Base-by-base conservation (phyloP, 2,329 filamentous ascomycete species). In the Xylaria sp. region DNA sequence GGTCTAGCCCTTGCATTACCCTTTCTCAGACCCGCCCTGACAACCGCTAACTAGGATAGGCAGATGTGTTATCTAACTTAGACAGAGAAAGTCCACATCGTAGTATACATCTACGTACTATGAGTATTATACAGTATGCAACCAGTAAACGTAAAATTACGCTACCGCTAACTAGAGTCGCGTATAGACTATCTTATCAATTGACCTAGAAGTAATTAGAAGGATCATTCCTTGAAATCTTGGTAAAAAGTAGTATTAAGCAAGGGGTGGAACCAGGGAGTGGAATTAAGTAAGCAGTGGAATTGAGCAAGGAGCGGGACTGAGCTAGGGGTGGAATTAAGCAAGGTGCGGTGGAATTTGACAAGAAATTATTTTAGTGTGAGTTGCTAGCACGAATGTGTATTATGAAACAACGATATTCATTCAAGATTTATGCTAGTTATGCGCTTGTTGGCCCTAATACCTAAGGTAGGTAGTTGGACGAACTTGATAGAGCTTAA, bases 1-100 rank as follows among this genome's bases (percentile, higher is more conserved):
- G 26, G 49, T n/a, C 26, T 13, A 17, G 49, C 48, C 26, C 15
- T 28, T 7, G 48, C 3, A 28, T 51, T 26, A 6, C 23, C 6
- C 31, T 51, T 51, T 51, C 48, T 15, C 9, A 10, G 28, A 17
- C 17, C 49, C 49, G 31, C 49, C 49, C 15, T 33, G 10, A 28
- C 15, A 5, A n/a, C 26, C 49, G 49, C 49, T 53, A 53, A 53
- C 49, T n/a, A 31, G 49, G 15, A n/a, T 53, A 53, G 49, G 28
- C 33, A 10, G 33, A 49, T n/a, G 9, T 3, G 17, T 31, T 53
- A 31, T 7, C 26, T 53, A 33, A 53, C 23, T 23, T 51, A 51
- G 48, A 51, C 48, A 51, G 48, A 23, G 46, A 20, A n/a, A 48
- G 20, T 23, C 46, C n/a, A 13, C 46, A 48, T 13, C 23, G 23